These are phyloP conservation scores for Fennellomyces sp. DNA, from an alignment of 371 early-diverging fungal genomes.

Conservation along the genomic window DNA sequence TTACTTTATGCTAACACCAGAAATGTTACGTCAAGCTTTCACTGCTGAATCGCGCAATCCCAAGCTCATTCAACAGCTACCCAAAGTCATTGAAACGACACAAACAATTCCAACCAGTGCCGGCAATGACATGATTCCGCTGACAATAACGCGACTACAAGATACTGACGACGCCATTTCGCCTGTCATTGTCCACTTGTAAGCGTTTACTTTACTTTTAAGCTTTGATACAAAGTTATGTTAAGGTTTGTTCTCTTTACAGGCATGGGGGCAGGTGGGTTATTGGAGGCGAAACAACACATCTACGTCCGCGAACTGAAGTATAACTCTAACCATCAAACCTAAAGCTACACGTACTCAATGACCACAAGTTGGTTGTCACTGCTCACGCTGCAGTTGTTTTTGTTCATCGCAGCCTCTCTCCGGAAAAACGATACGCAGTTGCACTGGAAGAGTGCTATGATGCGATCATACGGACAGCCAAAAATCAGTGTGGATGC, in stretches of 20 bases:
- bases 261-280: no score
- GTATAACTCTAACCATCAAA: no score
- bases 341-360: no score
- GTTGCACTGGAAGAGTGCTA: constrained; percentile 31
- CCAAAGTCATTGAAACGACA: background rate
- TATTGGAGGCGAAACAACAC: no score
- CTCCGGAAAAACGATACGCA: constrained; percentile 31
- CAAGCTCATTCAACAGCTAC: background rate
- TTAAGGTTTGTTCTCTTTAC: no score
- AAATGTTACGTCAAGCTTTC: background rate
- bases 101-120: background rate
- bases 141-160: background rate
- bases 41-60: background rate
- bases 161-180: background rate
- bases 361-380: background rate
- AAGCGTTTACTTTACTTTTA: no score
- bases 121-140: background rate
- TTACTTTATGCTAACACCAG: background rate
- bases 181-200: background rate
- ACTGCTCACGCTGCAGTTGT: constrained; percentile 18
- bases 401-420: constrained; percentile 24
- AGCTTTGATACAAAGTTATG: no score
- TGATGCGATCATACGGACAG: constrained; percentile 24
- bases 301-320: no score
- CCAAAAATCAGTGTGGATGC: constrained; percentile 13